Base-by-base conservation (phyloP, 345 rosid genomes). In the Pistacia vera region DNA sequence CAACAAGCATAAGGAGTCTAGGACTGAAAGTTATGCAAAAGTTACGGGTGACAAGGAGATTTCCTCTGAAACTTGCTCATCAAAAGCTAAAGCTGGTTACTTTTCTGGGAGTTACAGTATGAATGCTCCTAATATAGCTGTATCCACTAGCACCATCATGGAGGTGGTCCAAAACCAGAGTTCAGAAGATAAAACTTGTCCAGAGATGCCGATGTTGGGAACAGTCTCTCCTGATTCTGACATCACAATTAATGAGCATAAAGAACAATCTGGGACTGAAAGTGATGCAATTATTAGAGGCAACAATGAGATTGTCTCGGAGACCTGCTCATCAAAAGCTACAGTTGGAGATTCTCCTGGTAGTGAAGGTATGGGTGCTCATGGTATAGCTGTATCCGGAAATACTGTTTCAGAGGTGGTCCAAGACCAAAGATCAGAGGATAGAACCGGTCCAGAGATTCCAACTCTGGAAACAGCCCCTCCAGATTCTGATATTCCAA, bases 41-140 rank as follows among this genome's bases (percentile, higher is more conserved):
- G 87, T 91, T 63, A 82, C 87, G 75, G 89, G 82, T 80, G 84
- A 85, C 91, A 86, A 86, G 85, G 86, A 86, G 75, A 82, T 88
- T 25, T 86, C 85, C 68, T 90, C 91, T 1, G 90, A 84, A 74
- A 81, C 80, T 79, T 80, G 85, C 79, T 81, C 83, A 33, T 73
- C 86, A 46, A 88, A 86, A 76, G 63, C 65, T 75, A 88, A 77
- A 81, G 78, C 65, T 63, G 80, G 81, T 51, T 89, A 86, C 52
- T 38, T 73, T 60, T 75, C 71, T 66, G 74, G 70, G 71, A 78
- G 38, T 72, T 88, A 85, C 41, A 65, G 22, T 69, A 68, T 66
- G 75, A 80, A 74, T 76, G 49, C 81, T 61, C 62, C 77, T 30
- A n/a, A 68, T 72, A 63, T 78, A 71, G 75, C 81, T 69, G 52